Evolutionary conservation across 176 grass and related monocot species (phyloP).

Genomic region (Tillandsia fasciculata): DNA sequence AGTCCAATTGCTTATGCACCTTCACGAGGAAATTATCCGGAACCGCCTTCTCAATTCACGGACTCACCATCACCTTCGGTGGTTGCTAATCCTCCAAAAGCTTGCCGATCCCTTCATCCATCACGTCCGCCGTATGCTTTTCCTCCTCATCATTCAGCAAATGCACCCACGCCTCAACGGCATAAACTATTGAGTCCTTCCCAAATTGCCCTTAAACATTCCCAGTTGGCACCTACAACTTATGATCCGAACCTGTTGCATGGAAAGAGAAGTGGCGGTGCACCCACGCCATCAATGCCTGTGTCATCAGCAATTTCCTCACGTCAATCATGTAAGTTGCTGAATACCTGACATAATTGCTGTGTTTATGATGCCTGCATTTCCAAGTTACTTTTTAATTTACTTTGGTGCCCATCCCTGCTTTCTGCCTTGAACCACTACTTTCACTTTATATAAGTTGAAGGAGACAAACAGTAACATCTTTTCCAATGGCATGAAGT

Average conservation of each 20-base stretch:
- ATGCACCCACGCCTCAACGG: slow-evolving; percentile 12
- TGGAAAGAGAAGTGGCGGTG: slow-evolving; percentile 21
- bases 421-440: background rate
- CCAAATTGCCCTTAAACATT: slow-evolving; percentile 30
- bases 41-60: slow-evolving; percentile 15
- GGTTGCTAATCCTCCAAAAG: slow-evolving; percentile 14
- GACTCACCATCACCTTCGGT: slow-evolving; percentile 6
- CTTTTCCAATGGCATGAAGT: too few species aligned
- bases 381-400: background rate
- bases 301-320: background rate
- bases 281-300: slow-evolving; percentile 1
- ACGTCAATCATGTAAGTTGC: slow-evolving; percentile 39
- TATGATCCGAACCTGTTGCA: slow-evolving; percentile 10
- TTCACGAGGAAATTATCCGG: slow-evolving; percentile 23
- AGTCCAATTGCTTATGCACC: slow-evolving; percentile 32
- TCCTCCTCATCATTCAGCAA: background rate
- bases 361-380: background rate
- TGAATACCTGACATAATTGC: slow-evolving; percentile 9
- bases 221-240: slow-evolving; percentile 21
- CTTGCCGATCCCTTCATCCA: slow-evolving; percentile 8
- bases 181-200: slow-evolving; percentile 28
- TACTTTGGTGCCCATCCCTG: background rate
- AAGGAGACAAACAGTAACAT: too few species aligned
- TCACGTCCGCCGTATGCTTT: background rate
- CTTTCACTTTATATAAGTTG: too few species aligned